Evolutionary conservation across 164 flowering plant genomes (phyloP).

Genomic region (Vitis rotundifolia): DNA sequence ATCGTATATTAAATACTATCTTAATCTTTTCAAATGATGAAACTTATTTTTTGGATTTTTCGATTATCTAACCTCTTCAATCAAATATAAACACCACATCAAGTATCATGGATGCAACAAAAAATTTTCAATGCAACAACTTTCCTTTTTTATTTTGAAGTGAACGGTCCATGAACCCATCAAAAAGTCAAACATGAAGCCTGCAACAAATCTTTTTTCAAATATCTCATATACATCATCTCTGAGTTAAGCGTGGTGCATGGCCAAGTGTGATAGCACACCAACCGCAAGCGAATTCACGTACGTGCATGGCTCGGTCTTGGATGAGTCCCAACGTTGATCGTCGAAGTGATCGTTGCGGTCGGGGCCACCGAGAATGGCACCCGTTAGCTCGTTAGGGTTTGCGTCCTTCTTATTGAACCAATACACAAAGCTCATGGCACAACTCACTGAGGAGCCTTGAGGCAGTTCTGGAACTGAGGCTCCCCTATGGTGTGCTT

Average conservation of each 20-base stretch:
- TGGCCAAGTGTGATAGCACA: constrained; percentile 42
- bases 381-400: constrained; percentile 87
- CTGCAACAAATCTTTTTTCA: too few relatives aligned
- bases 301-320: constrained; percentile 77
- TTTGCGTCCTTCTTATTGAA: constrained; percentile 47
- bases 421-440: constrained; percentile 65
- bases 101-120: too few relatives aligned
- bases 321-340: constrained; percentile 48
- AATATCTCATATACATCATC: too few relatives aligned
- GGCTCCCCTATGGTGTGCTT: constrained; percentile 88
- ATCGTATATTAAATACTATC: too few relatives aligned
- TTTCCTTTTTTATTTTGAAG: too few relatives aligned
- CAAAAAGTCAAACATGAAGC: too few relatives aligned
- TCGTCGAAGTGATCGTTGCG: constrained; percentile 64
- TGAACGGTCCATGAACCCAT: too few relatives aligned
- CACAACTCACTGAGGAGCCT: constrained; percentile 39
- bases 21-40: too few relatives aligned
- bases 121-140: too few relatives aligned
- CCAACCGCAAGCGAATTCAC: constrained; percentile 59
- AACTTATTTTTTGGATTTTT: too few relatives aligned
- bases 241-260: not conserved
- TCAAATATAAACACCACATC: too few relatives aligned
- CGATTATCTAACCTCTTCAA: too few relatives aligned
- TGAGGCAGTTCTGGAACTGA: constrained; percentile 48
- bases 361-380: constrained; percentile 92